Base-by-base conservation (phyloP, 345 rosid species). In the Gossypium ekmanianum region DNA sequence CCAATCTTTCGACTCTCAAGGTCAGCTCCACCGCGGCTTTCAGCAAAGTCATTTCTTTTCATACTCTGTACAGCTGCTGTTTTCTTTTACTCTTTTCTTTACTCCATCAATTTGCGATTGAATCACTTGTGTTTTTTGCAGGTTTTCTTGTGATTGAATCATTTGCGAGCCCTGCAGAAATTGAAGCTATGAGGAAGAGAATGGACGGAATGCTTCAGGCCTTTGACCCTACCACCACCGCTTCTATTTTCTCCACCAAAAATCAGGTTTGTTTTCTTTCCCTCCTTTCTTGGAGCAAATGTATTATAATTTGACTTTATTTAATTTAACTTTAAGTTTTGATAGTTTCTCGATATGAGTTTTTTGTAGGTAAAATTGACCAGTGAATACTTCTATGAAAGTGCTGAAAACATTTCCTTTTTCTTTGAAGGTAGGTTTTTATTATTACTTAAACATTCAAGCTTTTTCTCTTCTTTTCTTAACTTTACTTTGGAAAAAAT, bases 181-280 rank as follows among this genome's bases (percentile, higher is more conserved):
- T 93, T 54, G 77, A 72, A 11, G 74, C 70, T 54, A 81, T 95
- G 89, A 83, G 86, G 87, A 89, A 86, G 80, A 87, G 93, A 79
- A 91, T 93, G 97, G 76, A 76, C 11, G 80, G 78, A 45, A 81
- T 96, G 82, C 89, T 96, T 12, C 71, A 75, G 48, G 86, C 84
- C 2, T 95, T 90, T 72, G 97, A 91, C 73, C 65, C 63, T 11
- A 82, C 73, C 69, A 79, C 92, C 71, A 80, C 83, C 69, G 84
- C 91, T 56, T 95, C 94, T 3, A 79, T 96, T 66, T 96, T 93
- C 92, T 95, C 99, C 72, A 90, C 99, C 73, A 93, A 70, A 75
- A 90, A 92, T 72, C 99, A 90, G 91, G 97, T 94, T 76, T 5
- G 8, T n/a, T 26, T 29, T 1, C 1, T 14, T 52, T 58, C 3